Evolutionary conservation across 345 rosid genomes (phyloP).

Genomic region (Arabis alpina): DNA sequence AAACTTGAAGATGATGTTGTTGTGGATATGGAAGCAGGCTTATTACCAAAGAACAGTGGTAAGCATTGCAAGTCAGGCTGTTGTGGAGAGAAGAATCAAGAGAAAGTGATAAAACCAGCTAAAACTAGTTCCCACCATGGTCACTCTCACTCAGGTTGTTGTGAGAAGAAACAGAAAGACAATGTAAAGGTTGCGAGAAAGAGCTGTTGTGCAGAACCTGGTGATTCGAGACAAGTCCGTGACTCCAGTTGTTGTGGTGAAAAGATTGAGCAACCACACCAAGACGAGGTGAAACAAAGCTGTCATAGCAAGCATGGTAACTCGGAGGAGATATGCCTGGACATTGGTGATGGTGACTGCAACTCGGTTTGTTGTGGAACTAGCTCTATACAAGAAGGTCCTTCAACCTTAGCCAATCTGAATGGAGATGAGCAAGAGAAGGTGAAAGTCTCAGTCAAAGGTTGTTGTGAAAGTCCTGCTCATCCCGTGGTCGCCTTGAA

Average conservation of each 20-base stretch:
- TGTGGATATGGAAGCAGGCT: constrained; percentile 36
- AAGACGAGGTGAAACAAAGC: constrained; percentile 27
- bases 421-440: constrained; percentile 20
- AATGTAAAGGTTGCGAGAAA: constrained; percentile 16
- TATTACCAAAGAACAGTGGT: constrained; percentile 28
- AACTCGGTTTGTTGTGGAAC: constrained; percentile 35
- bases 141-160: constrained; percentile 41
- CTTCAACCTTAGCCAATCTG: constrained; percentile 17
- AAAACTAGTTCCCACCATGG: constrained; percentile 20
- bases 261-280: constrained; percentile 23
- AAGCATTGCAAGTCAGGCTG: constrained; percentile 39
- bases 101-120: constrained; percentile 15
- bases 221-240: constrained; percentile 1
- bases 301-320: constrained; percentile 27
- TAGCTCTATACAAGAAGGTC: constrained; percentile 22
- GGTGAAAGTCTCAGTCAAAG: constrained; percentile 18
- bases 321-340: constrained; percentile 16
- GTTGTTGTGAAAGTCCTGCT: constrained; percentile 27
- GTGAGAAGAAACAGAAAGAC: constrained; percentile 37
- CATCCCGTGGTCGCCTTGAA: constrained; percentile 18
- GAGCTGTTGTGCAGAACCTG: constrained; percentile 19
- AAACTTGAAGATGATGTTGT: constrained; percentile 28
- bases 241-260: constrained; percentile 38
- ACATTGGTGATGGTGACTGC: constrained; percentile 19
- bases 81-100: constrained; percentile 38